Percentiles rank a stretch among this genome's conserved stretches.
Conservation (phyloP, 2,329 filamentous ascomycete genomes). For the Harringtonia aguacate region DNA sequence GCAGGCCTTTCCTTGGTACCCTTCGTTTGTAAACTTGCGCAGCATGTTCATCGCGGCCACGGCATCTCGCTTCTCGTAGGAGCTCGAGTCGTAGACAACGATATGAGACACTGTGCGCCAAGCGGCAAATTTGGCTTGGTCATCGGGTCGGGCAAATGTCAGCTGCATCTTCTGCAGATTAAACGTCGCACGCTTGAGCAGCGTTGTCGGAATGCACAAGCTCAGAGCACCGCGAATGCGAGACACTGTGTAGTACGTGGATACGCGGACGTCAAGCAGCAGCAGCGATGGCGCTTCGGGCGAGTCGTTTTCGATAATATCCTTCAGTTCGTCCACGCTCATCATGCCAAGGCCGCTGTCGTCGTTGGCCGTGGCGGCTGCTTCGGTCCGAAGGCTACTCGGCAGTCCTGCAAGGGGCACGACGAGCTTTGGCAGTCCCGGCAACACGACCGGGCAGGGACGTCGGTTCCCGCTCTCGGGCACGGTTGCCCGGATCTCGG, state of each 20-base stretch:
- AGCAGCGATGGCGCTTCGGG: slow-evolving; percentile 35
- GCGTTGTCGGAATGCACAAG: slow-evolving; percentile 86
- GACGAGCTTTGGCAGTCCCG: too few species aligned
- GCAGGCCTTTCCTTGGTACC: slow-evolving; percentile 62
- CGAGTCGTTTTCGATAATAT: slow-evolving; percentile 36
- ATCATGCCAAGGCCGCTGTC: slow-evolving; percentile 36
- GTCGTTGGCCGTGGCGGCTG: slow-evolving; percentile 6
- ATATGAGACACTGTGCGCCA: slow-evolving; percentile 71
- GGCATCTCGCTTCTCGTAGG: slow-evolving; percentile 70
- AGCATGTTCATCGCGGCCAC: slow-evolving; percentile 73
- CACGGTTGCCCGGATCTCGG: background rate
- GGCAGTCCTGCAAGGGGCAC: slow-evolving; percentile 36
- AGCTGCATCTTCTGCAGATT: slow-evolving; percentile 79
- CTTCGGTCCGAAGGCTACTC: slow-evolving; percentile 23
- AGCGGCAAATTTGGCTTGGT: slow-evolving; percentile 60
- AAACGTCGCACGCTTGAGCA: slow-evolving; percentile 84
- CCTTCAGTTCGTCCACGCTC: slow-evolving; percentile 39
- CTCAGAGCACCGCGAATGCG: slow-evolving; percentile 76
- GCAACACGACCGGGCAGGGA: too few species aligned
- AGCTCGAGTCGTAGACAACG: slow-evolving; percentile 76
- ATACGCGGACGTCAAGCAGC: slow-evolving; percentile 76
- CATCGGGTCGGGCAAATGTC: slow-evolving; percentile 65
- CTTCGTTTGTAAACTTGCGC: slow-evolving; percentile 83
- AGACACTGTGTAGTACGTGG: slow-evolving; percentile 66
- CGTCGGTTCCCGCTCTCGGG: background rate